Base-by-base conservation (phyloP, 2,329 filamentous ascomycete species). In the Aspergillus pseudonomiae region DNA sequence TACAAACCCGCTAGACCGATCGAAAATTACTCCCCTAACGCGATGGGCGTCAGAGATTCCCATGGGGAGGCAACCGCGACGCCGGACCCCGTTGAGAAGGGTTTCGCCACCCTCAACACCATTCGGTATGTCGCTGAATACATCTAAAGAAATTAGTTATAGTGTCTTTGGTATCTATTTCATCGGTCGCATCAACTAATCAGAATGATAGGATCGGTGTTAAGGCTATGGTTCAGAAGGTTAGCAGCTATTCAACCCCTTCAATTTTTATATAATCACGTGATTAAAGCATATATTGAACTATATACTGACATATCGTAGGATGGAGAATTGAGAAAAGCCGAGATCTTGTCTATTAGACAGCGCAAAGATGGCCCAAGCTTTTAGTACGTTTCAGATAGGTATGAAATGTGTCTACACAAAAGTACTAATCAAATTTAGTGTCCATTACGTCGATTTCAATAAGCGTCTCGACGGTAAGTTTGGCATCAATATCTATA, bases 401-500 rank as follows among this genome's bases (percentile, higher is more conserved):
- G 1, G 41, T 21, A 19, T 26, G 7, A 4, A 19, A 10, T 14
- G 3, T 62, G 10, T 21, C 30, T 28, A 54, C 24, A 41, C 28
- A 4, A 28, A 24, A 11, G 43, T 66, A 60, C 67, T 72, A 59
- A 74, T 70, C 36, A 69, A 19, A 21, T 5, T 12, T 59, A 83
- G 80, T 79, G 96, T 96, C 73, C 96, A 98, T 78, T 98, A 97
- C 77, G 93, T 97, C 75, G 96, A 96, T 74, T 98, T 97, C 86
- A 98, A 98, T 81, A 98, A 98, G 72, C 88, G 88, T 83, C 81
- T 89, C 36, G 87, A 89, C 71, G 82, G 81, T 83, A 73, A 66
- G 75, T 68, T 36, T 57, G 56, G 19, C 45, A 53, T 46, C 2
- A 32, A 43, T 11, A 32, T 43, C 30, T 3, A 34, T 28, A 56